Percentiles rank a stretch among this genome's conserved stretches.
phyloP scores from a whole-genome alignment of 192 early-diverging fungal species.

The Spinellus fusiger region DNA sequence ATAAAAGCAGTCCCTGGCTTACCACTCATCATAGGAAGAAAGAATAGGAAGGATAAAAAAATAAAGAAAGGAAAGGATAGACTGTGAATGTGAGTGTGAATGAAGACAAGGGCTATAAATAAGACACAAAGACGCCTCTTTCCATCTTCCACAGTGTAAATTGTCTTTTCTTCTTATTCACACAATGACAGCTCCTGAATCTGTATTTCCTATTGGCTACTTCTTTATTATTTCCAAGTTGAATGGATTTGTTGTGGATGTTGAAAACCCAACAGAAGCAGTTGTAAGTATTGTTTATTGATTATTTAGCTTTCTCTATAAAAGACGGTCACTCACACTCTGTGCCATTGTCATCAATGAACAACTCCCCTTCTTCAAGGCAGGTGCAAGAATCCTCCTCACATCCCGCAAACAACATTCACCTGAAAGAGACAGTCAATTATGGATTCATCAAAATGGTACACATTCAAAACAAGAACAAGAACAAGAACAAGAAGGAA shows the following conservation, averaged over 20 bases:
- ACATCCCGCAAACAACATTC: conserved; percentile 3
- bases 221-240: conserved; percentile 24
- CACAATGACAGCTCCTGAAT: conserved; percentile 15
- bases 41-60: no score
- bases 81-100: no score
- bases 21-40: no score
- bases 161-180: not conserved
- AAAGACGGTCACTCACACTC: no score
- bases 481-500: no score
- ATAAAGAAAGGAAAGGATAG: no score
- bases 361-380: conserved; percentile 5
- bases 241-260: conserved; percentile 22
- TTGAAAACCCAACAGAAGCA: conserved; percentile 5
- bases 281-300: conserved; percentile 8
- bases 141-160: not conserved
- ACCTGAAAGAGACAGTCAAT: conserved; percentile 25
- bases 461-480: not conserved
- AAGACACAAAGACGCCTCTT: no score
- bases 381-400: conserved; percentile 7
- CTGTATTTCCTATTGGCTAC: conserved; percentile 23
- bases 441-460: conserved; percentile 27
- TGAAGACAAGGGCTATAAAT: no score
- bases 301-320: not conserved
- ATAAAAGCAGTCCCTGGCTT: no score
- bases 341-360: not conserved